These are phyloP conservation scores for Sporothrix globosa DNA, from an alignment of 2,329 filamentous ascomycete species.

Conservation along the genomic window DNA sequence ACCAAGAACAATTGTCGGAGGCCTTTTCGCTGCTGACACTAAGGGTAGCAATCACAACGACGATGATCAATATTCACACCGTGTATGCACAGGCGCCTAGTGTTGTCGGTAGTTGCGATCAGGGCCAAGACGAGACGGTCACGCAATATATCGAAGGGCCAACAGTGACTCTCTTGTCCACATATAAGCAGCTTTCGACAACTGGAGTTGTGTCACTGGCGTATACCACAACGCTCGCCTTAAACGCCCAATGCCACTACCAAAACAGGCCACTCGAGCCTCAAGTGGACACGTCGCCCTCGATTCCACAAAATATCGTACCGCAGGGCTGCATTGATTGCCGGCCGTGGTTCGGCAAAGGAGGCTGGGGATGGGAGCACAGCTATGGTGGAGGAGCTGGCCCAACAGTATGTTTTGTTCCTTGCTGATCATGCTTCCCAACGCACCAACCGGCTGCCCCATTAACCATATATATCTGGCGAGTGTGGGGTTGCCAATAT, in stretches of 20 bases:
- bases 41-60: conserved; percentile 18
- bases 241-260: conserved; percentile 36
- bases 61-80: conserved; percentile 12
- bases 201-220: conserved; percentile 33
- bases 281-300: too few species aligned
- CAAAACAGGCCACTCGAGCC: conserved; percentile 27
- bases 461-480: too few species aligned
- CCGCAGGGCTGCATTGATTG: too few species aligned
- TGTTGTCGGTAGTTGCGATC: conserved; percentile 34
- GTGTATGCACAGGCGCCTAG: conserved; percentile 30
- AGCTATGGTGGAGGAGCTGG: too few species aligned
- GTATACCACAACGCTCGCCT: conserved; percentile 35
- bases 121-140: conserved; percentile 30
- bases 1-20: not conserved
- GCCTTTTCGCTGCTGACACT: not conserved
- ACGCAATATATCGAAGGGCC: conserved; percentile 34
- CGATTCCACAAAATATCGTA: too few species aligned
- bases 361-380: too few species aligned
- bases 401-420: too few species aligned
- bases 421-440: too few species aligned
- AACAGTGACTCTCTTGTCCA: conserved; percentile 31
- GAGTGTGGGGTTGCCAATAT: too few species aligned
- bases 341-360: too few species aligned
- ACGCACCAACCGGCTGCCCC: too few species aligned
- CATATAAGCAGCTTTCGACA: conserved; percentile 30